Percentiles rank a stretch among this genome's conserved stretches.
Conservation (phyloP, 2,329 filamentous ascomycete species). For the Calonectria pteridis region DNA sequence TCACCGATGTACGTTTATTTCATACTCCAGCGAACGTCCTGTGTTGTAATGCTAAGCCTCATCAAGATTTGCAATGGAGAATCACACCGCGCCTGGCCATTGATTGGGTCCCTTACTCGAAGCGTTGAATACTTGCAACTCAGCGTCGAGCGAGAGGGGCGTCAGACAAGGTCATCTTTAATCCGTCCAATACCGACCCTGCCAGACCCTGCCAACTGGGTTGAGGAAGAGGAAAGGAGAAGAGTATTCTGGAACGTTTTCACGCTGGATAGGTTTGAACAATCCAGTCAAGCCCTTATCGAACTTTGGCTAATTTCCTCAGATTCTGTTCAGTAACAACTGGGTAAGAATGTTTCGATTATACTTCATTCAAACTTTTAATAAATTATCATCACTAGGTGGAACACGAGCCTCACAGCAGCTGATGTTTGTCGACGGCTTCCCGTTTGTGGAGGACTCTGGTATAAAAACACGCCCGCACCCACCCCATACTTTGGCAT, state of each 20-base stretch:
- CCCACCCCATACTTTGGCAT: conserved; percentile 59
- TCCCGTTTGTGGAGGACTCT: conserved; percentile 55
- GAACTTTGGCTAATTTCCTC: not conserved
- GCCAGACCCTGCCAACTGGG: conserved; percentile 44
- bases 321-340: conserved; percentile 43
- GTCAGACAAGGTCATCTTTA: conserved; percentile 15
- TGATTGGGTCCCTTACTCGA: conserved; percentile 47
- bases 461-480: conserved; percentile 54
- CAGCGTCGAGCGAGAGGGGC: conserved; percentile 41
- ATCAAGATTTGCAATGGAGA: conserved; percentile 46
- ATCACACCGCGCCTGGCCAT: conserved; percentile 44
- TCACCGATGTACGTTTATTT: conserved; percentile 48
- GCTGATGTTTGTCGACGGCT: conserved; percentile 47
- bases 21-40: not conserved
- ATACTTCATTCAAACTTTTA: not conserved
- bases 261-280: conserved; percentile 45
- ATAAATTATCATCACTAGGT: conserved; percentile 30
- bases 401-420: conserved; percentile 50
- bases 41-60: not conserved
- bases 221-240: conserved; percentile 48
- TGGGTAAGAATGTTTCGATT: conserved; percentile 25
- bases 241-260: conserved; percentile 52
- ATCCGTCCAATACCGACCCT: conserved; percentile 6
- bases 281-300: not conserved
- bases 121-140: conserved; percentile 49